Evolutionary conservation across 2,329 filamentous ascomycete genomes (phyloP), one percentile per base, ranked within the genome.

Genomic region (Hymenoscyphus fraxineus): DNA sequence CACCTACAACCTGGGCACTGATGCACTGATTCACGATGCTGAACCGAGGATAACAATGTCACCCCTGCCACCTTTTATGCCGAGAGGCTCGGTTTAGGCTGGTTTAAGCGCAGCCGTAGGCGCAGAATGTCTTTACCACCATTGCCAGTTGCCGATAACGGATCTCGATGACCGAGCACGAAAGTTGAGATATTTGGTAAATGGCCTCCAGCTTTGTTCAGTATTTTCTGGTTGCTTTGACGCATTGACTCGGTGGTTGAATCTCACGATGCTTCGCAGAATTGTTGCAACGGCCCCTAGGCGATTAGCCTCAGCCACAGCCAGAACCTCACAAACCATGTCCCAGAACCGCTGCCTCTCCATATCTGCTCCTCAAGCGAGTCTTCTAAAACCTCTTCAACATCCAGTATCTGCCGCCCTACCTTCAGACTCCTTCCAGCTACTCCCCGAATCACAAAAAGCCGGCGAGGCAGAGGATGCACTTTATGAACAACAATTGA

Each of bases 401-500:
- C 60, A 73, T 61, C 71, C 73, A n/a, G 62, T 76, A 65, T 70
- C 73, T 55, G 41, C 66, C 2, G 59, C 67, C 39, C 67, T 73
- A 12, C 69, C 72, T 0, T 86, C 90, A 64, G 92, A 96, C 74
- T 85, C 90, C 35, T 97, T 94, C 79, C 94, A 97, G 76, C 83
- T 97, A 15, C 84, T 97, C 0, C 83, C 92, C 51, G 91, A 93
- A 69, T 78, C 85, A 39, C 81, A 89, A 64, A 97, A 98, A 77
- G 81, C 89, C 0, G 92, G 92, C 16, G 82, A 84, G 19, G 87
- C 91, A 0, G 95, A 98, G 77, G 93, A 98, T 78, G 87, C 87
- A 0, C 83, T 97, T 0, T 96, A 93, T 76, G 86, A 93, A 54
- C 85, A 90, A 67, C 92, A 97, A 76, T 82, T 98, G 61, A 84